Evolutionary conservation across 164 flowering plant species (phyloP).

Genomic region (Aristolochia californica): DNA sequence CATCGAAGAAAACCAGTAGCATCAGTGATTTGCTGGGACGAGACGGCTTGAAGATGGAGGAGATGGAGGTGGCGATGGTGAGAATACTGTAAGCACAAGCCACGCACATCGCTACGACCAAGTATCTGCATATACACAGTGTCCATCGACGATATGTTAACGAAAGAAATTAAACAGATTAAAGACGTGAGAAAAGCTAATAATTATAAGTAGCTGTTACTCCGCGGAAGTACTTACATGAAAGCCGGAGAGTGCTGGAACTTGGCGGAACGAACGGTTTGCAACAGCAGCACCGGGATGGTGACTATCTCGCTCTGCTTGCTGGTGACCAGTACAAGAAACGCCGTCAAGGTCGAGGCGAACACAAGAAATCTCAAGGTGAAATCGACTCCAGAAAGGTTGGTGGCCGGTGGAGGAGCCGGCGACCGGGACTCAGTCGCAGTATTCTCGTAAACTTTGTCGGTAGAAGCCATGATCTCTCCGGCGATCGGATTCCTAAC

Average conservation of each 20-base stretch:
- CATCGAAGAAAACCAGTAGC: conserved; percentile 32
- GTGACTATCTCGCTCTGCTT: conserved; percentile 14
- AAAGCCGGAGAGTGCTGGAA: conserved; percentile 20
- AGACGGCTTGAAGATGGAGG: conserved; percentile 24
- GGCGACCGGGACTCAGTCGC: conserved; percentile 2
- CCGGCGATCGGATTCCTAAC: no score
- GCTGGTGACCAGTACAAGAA: conserved; percentile 16
- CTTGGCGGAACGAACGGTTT: conserved; percentile 2
- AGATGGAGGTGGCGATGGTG: conserved; percentile 27
- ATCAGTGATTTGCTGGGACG: conserved; percentile 17
- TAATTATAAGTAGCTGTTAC: no score
- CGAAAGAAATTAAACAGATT: neutral
- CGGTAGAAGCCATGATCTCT: conserved; percentile 3
- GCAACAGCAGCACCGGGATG: neutral
- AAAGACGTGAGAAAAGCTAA: neutral
- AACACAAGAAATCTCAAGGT: conserved; percentile 16
- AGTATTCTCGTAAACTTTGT: neutral
- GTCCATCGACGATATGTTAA: neutral
- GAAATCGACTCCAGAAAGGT: conserved; percentile 3
- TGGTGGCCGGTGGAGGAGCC: neutral
- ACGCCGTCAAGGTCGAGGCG: conserved; percentile 10
- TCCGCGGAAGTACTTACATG: no score
- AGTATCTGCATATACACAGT: conserved; percentile 39
- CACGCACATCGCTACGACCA: conserved; percentile 44
- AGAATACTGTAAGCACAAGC: conserved; percentile 40